Evolutionary conservation across 2,329 filamentous ascomycete species (phyloP).

Genomic region (Paecilomyces sp.): DNA sequence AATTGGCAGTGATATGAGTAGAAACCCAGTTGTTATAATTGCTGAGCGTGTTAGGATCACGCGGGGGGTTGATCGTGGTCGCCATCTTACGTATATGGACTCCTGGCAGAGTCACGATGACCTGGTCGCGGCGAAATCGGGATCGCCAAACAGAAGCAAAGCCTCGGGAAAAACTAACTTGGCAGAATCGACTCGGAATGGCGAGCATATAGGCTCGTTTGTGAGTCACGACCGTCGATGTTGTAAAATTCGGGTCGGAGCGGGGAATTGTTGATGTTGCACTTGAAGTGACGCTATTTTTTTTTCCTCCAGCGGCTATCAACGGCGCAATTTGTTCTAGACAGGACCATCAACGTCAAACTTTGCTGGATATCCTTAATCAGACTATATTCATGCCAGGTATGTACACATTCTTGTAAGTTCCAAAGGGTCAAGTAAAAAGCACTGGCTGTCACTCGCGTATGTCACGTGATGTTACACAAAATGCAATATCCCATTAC

Average conservation of each 20-base stretch:
- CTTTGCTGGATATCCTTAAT: not conserved
- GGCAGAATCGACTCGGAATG: not conserved
- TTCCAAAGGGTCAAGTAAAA: not conserved
- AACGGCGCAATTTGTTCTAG: not conserved
- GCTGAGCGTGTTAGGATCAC: slow-evolving; percentile 83
- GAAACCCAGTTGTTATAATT: slow-evolving; percentile 89
- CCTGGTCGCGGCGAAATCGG: not conserved
- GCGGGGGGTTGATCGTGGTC: slow-evolving; percentile 37
- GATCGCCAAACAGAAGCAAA: not conserved
- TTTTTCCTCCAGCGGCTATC: not conserved
- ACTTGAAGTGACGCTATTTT: not conserved
- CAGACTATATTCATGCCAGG: not conserved
- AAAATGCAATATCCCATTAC: no score
- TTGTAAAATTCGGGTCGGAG: not conserved
- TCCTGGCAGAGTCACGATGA: not conserved
- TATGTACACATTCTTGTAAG: not conserved
- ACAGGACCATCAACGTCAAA: not conserved
- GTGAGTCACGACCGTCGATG: not conserved
- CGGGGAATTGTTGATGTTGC: not conserved
- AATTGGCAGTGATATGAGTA: slow-evolving; percentile 71
- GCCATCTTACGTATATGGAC: slow-evolving; percentile 28
- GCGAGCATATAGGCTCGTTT: not conserved
- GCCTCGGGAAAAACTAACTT: not conserved
- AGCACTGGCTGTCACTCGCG: not conserved
- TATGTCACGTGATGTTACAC: not conserved